A percentile compares a stretch with the other conserved stretches of the same genome.
phyloP scores from a whole-genome alignment of 176 grass and related monocot genomes.

The Elaeis guineensis region DNA sequence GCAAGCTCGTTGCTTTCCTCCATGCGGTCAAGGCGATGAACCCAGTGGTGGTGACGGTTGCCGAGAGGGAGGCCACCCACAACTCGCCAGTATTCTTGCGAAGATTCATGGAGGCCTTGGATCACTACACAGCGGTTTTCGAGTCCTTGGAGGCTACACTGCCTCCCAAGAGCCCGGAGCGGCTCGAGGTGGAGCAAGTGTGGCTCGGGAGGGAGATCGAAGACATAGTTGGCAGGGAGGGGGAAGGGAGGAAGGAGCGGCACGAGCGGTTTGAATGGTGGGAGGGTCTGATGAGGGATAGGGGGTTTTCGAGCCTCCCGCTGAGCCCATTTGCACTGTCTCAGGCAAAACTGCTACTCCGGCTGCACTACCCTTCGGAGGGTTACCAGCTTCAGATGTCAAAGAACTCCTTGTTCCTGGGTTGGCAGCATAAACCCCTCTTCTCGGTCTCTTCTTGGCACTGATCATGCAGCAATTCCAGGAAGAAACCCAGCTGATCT shows the following conservation, averaged over 20 bases:
- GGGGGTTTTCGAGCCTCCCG: slow-evolving; percentile 46
- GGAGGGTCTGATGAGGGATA: slow-evolving; percentile 34
- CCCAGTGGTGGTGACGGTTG: slow-evolving; percentile 68
- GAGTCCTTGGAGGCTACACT: slow-evolving; percentile 89
- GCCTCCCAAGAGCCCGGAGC: slow-evolving; percentile 69
- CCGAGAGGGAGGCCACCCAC: slow-evolving; percentile 52
- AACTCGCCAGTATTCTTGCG: slow-evolving; percentile 24
- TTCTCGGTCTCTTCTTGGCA: slow-evolving; percentile 98
- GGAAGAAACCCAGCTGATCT: too few species aligned
- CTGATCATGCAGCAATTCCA: slow-evolving; percentile 13
- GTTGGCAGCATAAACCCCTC: slow-evolving; percentile 76
- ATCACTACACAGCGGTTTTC: slow-evolving; percentile 77
- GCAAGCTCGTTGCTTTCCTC: slow-evolving; percentile 32
- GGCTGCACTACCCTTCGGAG: slow-evolving; percentile 93
- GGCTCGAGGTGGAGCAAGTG: slow-evolving; percentile 70
- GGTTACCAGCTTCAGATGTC: slow-evolving; percentile 78
- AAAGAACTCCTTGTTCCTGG: slow-evolving; percentile 67
- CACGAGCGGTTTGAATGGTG: slow-evolving; percentile 62
- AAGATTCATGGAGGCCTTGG: slow-evolving; percentile 42
- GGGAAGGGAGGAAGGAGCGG: slow-evolving; percentile 17
- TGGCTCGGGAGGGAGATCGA: slow-evolving; percentile 76
- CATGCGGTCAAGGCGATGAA: slow-evolving; percentile 49
- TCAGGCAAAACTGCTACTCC: slow-evolving; percentile 77
- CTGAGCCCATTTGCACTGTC: slow-evolving; percentile 81
- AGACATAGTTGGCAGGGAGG: slow-evolving; percentile 30